Percentiles rank a stretch among this genome's conserved stretches.
Conservation (phyloP, 2,329 filamentous ascomycete species). For the Colletotrichum navitas region DNA sequence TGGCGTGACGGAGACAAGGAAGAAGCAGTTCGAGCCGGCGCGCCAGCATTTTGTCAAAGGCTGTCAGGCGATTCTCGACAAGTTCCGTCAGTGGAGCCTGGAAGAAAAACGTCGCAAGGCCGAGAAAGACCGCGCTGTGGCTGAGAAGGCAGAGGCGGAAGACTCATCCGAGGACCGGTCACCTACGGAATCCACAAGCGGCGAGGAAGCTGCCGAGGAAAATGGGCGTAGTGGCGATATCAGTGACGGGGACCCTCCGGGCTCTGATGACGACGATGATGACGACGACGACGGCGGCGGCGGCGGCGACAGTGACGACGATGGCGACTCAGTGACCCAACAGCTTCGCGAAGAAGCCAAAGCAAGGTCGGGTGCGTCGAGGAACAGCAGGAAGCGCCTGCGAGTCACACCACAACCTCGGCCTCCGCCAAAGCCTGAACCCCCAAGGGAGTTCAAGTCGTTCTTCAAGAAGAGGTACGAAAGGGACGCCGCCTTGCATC, state of each 20-base stretch:
- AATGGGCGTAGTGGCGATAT: constrained; percentile 45
- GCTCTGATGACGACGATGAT: constrained; percentile 75
- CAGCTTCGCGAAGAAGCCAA: constrained; percentile 81
- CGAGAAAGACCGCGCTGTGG: constrained; percentile 76
- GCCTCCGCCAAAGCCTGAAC: constrained; percentile 52
- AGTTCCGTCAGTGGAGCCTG: constrained; percentile 88
- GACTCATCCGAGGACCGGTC: constrained; percentile 39
- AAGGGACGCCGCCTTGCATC: constrained; percentile 82
- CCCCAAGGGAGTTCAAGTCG: constrained; percentile 78
- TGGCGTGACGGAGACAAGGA: constrained; percentile 85
- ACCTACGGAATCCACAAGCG: constrained; percentile 47
- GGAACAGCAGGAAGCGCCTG: constrained; percentile 49
- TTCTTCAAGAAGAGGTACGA: constrained; percentile 87
- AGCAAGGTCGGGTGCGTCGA: constrained; percentile 61
- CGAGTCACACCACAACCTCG: constrained; percentile 43
- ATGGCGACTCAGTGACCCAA: constrained; percentile 78
- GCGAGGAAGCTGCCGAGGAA: constrained; percentile 53
- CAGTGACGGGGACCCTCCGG: constrained; percentile 60
- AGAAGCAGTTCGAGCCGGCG: constrained; percentile 88
- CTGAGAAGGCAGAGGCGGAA: constrained; percentile 59
- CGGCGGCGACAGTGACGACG: constrained; percentile 64
- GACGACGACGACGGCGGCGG: constrained; percentile 76
- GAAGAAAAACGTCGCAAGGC: constrained; percentile 88
- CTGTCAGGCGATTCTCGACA: constrained; percentile 84
- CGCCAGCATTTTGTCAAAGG: constrained; percentile 87